phyloP scores from a whole-genome alignment of 225 moss, liverwort and hornwort species.

The Sphagnum contortum region DNA sequence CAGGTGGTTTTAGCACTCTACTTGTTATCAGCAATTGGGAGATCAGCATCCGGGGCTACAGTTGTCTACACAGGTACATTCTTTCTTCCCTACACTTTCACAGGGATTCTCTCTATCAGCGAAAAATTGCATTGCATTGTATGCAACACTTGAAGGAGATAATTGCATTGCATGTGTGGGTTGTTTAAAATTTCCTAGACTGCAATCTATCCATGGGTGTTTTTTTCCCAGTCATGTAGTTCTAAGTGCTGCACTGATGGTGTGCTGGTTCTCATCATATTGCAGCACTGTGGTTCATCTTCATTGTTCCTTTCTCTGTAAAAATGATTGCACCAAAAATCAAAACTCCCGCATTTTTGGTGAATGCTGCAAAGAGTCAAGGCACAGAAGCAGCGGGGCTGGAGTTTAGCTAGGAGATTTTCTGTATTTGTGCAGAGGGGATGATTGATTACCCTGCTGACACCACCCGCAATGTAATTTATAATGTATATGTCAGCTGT shows the following conservation, averaged over 20 bases:
- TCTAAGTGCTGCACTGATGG: slow-evolving; percentile 1
- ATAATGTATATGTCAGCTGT: too few relatives aligned
- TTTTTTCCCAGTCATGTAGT: background rate
- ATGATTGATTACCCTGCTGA: too few relatives aligned
- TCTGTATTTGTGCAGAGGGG: too few relatives aligned
- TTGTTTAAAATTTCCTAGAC: background rate
- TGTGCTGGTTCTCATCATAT: slow-evolving; percentile 9
- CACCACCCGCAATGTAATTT: too few relatives aligned
- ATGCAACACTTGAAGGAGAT: background rate
- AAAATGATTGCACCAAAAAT: slow-evolving; percentile 58
- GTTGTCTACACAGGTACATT: slow-evolving; percentile 48
- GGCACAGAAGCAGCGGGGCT: too few relatives aligned
- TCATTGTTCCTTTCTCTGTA: slow-evolving; percentile 53
- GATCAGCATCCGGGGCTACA: slow-evolving; percentile 66
- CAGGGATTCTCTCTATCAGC: too few relatives aligned
- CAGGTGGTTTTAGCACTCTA: slow-evolving; percentile 56
- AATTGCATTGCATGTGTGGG: too few relatives aligned
- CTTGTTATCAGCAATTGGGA: slow-evolving; percentile 55
- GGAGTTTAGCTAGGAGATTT: too few relatives aligned
- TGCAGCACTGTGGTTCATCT: slow-evolving; percentile 60
- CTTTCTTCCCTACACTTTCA: background rate
- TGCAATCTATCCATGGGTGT: background rate
- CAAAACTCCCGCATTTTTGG: slow-evolving; percentile 40
- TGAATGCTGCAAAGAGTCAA: too few relatives aligned
- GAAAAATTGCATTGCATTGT: background rate